Base-by-base conservation (phyloP, 2,329 filamentous ascomycete genomes). In the Lachnellula subtilissima region DNA sequence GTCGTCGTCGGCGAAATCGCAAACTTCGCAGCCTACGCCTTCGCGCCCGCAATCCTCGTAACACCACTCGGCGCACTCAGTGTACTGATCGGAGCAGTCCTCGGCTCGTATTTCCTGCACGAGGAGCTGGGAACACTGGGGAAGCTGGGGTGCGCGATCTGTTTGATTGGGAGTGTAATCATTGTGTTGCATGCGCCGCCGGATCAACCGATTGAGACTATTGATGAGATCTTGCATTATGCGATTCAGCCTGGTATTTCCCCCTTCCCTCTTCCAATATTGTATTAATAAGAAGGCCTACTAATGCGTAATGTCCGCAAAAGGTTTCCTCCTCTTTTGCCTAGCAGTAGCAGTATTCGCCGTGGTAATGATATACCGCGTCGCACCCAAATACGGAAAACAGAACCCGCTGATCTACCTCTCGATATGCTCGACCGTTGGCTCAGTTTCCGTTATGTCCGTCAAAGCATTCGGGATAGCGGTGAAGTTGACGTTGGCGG, bases 401-500 rank as follows among this genome's bases (percentile, higher is more conserved):
- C 92, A 89, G 75, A 99, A 97, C 71, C 93, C 94, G 9, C 82
- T 99, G 66, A 88, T 99, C 66, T 99, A 93, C 74, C 86, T 99
- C 64, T 97, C 92, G 65, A 97, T 99, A 66, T 99, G 94, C 80
- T 97, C 92, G 51, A 95, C 92, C 3, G 92, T 97, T 61, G 94
- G 94, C 67, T 96, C 92, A 52, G 88, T 99, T 60, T 97, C 94
- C 12, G 93, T 99, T 77, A 99, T 99, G 94, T 91, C 94, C 35
- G 89, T 97, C 74, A 99, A 99, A 78, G 94, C 94, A 4, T 97
- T 99, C 67, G 94, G 94, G 56, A 97, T 97, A 71, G 95, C 94
- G 37, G 79, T 99, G 63, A 99, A 99, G 76, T 85, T 99, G 69
- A 97, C 93, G 0, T 84, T 99, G 64, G 85, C 82, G 48, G 94